Evolutionary conservation across 805 yeast species (phyloP).

Genomic region (Cephaloascus albidus): DNA sequence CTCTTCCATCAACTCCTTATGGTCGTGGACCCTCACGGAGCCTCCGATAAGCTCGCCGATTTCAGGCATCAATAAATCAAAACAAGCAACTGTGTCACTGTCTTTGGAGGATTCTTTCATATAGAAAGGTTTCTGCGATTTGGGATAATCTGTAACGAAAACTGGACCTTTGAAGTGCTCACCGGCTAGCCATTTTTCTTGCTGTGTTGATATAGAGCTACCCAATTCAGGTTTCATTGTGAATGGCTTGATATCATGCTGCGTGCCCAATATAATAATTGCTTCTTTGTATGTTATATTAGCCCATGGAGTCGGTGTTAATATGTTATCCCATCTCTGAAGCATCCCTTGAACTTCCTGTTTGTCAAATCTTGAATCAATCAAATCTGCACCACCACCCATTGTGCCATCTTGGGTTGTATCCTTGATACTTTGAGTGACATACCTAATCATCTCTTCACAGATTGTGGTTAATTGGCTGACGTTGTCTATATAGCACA

Average conservation of each 20-base stretch:
- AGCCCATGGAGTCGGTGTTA: constrained; percentile 44
- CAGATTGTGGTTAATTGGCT: constrained; percentile 53
- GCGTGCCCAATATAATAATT: constrained; percentile 37
- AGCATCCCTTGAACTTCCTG: constrained; percentile 24
- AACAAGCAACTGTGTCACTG: constrained; percentile 71
- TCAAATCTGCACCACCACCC: constrained; percentile 17
- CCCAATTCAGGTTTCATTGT: constrained; percentile 55
- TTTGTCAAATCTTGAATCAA: constrained; percentile 25
- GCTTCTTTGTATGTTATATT: constrained; percentile 73
- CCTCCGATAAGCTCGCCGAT: constrained; percentile 96
- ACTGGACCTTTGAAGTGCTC: constrained; percentile 62
- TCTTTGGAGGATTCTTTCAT: constrained; percentile 52
- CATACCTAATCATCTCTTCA: constrained; percentile 59
- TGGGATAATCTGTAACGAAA: constrained; percentile 85
- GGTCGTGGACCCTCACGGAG: constrained; percentile 74
- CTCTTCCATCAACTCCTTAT: constrained; percentile 33
- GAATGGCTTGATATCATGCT: constrained; percentile 21
- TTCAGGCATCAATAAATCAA: constrained; percentile 81
- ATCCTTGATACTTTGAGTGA: constrained; percentile 13
- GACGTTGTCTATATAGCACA: constrained; percentile 54
- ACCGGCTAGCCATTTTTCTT: constrained; percentile 87
- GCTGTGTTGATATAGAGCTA: constrained; percentile 67
- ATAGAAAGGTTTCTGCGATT: constrained; percentile 75
- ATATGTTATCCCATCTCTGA: constrained; percentile 53
- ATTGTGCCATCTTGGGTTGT: constrained; percentile 1